Evolutionary conservation across 2,329 filamentous ascomycete genomes (phyloP).

Genomic region (Penicillium sp.): DNA sequence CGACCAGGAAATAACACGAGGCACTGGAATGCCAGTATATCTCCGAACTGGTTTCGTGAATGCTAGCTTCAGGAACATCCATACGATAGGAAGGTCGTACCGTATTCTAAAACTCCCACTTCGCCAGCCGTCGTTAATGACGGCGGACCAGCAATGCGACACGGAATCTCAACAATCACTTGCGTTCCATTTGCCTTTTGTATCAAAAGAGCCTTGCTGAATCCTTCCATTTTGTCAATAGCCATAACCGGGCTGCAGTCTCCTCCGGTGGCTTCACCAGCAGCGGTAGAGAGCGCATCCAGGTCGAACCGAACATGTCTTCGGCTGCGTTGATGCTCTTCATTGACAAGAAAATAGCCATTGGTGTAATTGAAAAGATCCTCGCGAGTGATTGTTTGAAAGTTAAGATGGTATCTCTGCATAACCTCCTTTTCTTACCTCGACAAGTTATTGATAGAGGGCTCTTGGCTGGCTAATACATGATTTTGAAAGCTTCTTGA

Average conservation of each 20-base stretch:
- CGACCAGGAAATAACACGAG: not conserved
- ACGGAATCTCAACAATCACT: conserved; percentile 30
- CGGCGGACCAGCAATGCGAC: conserved; percentile 37
- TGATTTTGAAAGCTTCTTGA: not conserved
- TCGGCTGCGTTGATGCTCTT: not conserved
- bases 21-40: not conserved
- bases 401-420: not conserved
- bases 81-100: conserved; percentile 22
- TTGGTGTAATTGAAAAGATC: not conserved
- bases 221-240: conserved; percentile 5
- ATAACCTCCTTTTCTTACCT: not conserved
- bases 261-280: not conserved
- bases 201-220: not conserved
- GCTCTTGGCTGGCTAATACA: not conserved
- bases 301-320: conserved; percentile 3
- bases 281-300: not conserved
- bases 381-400: not conserved
- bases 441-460: conserved; percentile 4
- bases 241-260: not conserved
- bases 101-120: conserved; percentile 38
- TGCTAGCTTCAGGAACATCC: not conserved
- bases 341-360: not conserved
- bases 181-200: not conserved
- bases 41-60: not conserved
- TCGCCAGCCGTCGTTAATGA: conserved; percentile 39